Base-by-base conservation (phyloP, 176 grass and related monocot genomes). In the Raddia distichophylla region DNA sequence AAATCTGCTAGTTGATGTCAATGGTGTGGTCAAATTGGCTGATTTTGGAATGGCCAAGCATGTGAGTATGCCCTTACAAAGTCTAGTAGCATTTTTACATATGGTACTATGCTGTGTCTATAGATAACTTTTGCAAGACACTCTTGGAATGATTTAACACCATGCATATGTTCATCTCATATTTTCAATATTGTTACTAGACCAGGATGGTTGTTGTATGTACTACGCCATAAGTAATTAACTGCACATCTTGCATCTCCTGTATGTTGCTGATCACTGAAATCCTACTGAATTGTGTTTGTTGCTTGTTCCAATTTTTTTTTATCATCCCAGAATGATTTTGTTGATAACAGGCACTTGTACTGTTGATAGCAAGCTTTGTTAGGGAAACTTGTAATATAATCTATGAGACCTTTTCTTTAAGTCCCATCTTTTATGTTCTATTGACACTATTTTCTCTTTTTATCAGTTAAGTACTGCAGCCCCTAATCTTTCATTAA, bases 11-110 rank as follows among this genome's bases (percentile, higher is more conserved):
- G 96, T 99, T 84, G 96, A 99, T 74, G 86, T 89, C 55, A 93
- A 95, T 85, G 96, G 96, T 53, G 87, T 99, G 63, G 93, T 99
- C 9, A 99, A 99, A 87, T 80, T 99, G 71, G 96, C 96, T 73
- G 96, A 99, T 75, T 99, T 99, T 82, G 96, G 96, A 72, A 99
- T 95, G 96, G 96, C 96, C 77, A 99, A 99, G 69, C 93, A 95
- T 92, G 96, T 98, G 73, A 93, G 92, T 87, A 62, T 84, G 27
- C 32, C 68, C 34, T 62, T 81, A 51, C 16, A 56, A 57, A 70
- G 72, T 22, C 59, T 18, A 77, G 57, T 80, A 75, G 55, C 27
- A 53, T 59, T 68, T 78, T 68, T 74, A 54, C 52, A 64, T 61
- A 69, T 85, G 35, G 20, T 55, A 56, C 18, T 76, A 7, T 83